phyloP scores from a whole-genome alignment of 2,329 filamentous ascomycete genomes.

The Metarhizium brunneum region DNA sequence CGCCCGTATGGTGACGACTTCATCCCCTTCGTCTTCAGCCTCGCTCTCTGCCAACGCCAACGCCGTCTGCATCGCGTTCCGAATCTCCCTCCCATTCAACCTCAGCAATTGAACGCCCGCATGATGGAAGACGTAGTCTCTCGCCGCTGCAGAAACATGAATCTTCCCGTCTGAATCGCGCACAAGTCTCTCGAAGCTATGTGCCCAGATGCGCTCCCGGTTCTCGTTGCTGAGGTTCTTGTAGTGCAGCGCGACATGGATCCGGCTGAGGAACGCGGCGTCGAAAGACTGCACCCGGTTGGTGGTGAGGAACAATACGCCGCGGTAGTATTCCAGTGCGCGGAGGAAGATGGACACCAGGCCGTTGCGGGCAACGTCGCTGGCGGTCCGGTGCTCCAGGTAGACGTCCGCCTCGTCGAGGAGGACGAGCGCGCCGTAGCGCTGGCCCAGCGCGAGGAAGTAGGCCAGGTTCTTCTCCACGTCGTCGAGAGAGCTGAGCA shows the following conservation, averaged over 20 bases:
- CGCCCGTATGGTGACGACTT: constrained; percentile 20
- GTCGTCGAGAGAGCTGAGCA: constrained; percentile 27
- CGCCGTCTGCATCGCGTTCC: constrained; percentile 35
- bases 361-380: constrained; percentile 36
- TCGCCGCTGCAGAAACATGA: constrained; percentile 26
- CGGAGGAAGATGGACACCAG: constrained; percentile 39
- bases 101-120: constrained; percentile 26
- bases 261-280: constrained; percentile 37
- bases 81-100: constrained; percentile 35
- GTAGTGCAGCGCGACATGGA: constrained; percentile 41
- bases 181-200: constrained; percentile 1
- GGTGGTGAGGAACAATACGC: constrained; percentile 41
- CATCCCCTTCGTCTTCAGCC: constrained; percentile 24
- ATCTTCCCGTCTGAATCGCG: constrained; percentile 29
- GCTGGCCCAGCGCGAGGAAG: constrained; percentile 38
- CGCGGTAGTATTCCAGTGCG: constrained; percentile 42
- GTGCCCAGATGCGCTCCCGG: background rate
- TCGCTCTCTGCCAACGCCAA: constrained; percentile 34
- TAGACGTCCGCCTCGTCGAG: constrained; percentile 54
- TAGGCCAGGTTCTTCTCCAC: constrained; percentile 36
- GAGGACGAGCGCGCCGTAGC: constrained; percentile 42
- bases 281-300: constrained; percentile 40
- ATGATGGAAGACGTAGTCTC: constrained; percentile 28
- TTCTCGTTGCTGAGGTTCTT: constrained; percentile 19
- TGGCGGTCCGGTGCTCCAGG: constrained; percentile 39